Percentiles rank a stretch among this genome's conserved stretches.
phyloP scores from a whole-genome alignment of 345 rosid genomes.

The Hevea brasiliensis region DNA sequence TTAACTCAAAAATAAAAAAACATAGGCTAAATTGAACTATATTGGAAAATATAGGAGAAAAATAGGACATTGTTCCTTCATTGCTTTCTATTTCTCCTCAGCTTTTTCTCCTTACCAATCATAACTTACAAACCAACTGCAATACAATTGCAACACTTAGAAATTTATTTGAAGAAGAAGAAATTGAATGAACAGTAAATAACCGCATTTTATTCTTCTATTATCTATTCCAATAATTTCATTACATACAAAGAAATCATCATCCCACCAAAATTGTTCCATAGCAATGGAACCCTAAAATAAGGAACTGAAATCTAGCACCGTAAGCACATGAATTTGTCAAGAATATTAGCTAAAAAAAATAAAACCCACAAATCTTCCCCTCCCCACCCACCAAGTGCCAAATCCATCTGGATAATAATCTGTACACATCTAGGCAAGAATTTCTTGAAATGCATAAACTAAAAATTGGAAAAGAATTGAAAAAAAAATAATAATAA shows the following conservation, averaged over 20 bases:
- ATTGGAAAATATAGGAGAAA: too few species aligned
- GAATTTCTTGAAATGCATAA: conserved; percentile 15
- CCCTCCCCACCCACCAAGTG: not conserved
- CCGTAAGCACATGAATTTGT: not conserved
- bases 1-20: too few species aligned
- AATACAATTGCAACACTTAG: too few species aligned
- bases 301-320: conserved; percentile 12
- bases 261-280: conserved; percentile 42
- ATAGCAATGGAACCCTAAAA: conserved; percentile 15
- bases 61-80: not conserved
- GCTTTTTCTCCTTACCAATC: not conserved
- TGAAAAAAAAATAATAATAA: not conserved
- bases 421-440: conserved; percentile 42
- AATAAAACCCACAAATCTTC: not conserved
- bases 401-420: not conserved
- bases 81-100: not conserved
- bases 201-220: conserved; percentile 23
- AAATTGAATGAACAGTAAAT: conserved; percentile 4
- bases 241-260: conserved; percentile 31
- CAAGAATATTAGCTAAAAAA: not conserved
- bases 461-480: not conserved
- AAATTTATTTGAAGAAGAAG: too few species aligned
- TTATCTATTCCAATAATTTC: not conserved
- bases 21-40: too few species aligned
- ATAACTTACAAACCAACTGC: not conserved